phyloP scores from a whole-genome alignment of 1,284 basidiomycete genomes.

The Neonothopanus nambi region DNA sequence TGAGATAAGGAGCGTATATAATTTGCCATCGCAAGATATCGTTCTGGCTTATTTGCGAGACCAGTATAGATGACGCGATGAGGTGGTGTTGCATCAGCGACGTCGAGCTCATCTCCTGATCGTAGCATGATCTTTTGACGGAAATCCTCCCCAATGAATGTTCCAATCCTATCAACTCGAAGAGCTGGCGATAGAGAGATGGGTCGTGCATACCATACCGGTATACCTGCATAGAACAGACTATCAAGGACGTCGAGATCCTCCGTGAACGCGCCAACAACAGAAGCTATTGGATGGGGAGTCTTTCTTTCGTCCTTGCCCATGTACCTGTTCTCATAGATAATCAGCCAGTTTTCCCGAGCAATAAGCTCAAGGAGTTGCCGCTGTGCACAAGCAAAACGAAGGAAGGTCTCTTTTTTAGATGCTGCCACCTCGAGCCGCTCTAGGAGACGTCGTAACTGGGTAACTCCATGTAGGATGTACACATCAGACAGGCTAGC shows the following conservation, averaged over 20 bases:
- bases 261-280: conserved; percentile 12
- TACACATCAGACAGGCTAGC: too few species aligned
- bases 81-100: neutral
- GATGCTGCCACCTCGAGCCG: too few species aligned
- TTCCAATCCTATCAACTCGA: neutral
- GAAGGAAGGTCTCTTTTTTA: neutral
- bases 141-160: neutral
- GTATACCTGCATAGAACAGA: conserved; percentile 1
- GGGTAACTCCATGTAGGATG: too few species aligned
- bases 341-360: neutral
- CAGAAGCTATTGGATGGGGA: too few species aligned
- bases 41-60: too few species aligned
- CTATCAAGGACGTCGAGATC: neutral
- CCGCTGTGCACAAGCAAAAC: neutral
- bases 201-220: conserved; percentile 5
- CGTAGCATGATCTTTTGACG: neutral
- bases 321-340: neutral
- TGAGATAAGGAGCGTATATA: too few species aligned
- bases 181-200: neutral
- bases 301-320: too few species aligned
- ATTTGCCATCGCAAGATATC: too few species aligned
- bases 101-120: neutral
- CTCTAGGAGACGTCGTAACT: neutral
- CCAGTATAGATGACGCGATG: conserved; percentile 10
- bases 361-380: neutral